These are phyloP conservation scores for Ustilago vetiveriae DNA, from an alignment of 1,284 basidiomycete species.

Conservation along the genomic window DNA sequence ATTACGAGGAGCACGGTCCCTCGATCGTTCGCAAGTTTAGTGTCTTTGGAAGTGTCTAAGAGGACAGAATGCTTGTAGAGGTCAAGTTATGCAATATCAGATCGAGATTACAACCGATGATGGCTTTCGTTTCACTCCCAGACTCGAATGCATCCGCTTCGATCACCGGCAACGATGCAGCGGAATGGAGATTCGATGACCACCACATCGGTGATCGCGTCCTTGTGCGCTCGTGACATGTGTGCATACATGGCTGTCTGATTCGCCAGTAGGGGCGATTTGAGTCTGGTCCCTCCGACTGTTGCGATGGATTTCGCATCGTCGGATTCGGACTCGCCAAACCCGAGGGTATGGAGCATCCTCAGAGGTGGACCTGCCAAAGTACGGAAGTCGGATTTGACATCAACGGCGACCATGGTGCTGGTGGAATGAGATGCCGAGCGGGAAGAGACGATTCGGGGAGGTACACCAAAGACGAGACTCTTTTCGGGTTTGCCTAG, in stretches of 20 bases:
- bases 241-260: slow-evolving; percentile 26
- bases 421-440: not conserved
- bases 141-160: slow-evolving; percentile 56
- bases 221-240: slow-evolving; percentile 73
- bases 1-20: slow-evolving; percentile 96
- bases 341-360: slow-evolving; percentile 16
- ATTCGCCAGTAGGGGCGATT: slow-evolving; percentile 48
- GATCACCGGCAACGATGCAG: slow-evolving; percentile 84
- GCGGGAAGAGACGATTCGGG: slow-evolving; percentile 3
- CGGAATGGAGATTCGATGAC: slow-evolving; percentile 87
- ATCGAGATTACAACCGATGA: not conserved
- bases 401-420: slow-evolving; percentile 12
- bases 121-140: slow-evolving; percentile 62
- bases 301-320: not conserved
- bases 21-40: slow-evolving; percentile 73
- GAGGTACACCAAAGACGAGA: slow-evolving; percentile 26
- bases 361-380: not conserved
- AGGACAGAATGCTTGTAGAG: too few relatives aligned
- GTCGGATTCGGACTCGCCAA: not conserved
- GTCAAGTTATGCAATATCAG: too few relatives aligned
- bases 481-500: slow-evolving; percentile 74
- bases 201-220: slow-evolving; percentile 80
- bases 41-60: slow-evolving; percentile 58
- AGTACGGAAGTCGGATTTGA: slow-evolving; percentile 23
- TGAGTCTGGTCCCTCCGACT: slow-evolving; percentile 7